Percentiles rank a stretch among this genome's conserved stretches.
phyloP scores from a whole-genome alignment of 495 filamentous ascomycete species.

The Paragyromitra xinjiangensis region DNA sequence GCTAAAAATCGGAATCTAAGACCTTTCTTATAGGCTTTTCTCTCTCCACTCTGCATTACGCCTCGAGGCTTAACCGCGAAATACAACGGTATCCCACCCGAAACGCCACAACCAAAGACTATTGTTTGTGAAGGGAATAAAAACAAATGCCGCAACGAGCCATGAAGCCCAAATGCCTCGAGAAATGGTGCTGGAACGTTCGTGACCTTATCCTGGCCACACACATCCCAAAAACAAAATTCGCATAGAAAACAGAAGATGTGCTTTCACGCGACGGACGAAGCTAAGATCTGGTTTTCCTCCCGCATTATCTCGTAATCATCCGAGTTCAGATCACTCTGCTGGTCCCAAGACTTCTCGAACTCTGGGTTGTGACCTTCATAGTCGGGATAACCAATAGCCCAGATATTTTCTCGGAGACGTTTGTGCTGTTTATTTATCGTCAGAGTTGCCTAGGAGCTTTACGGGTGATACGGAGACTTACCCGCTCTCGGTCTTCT shows the following conservation, averaged over 20 bases:
- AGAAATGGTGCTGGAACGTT: background rate
- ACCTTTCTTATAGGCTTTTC: too few relatives aligned
- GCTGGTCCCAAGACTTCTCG: slow-evolving; percentile 79
- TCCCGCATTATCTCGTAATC: slow-evolving; percentile 77
- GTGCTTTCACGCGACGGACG: slow-evolving; percentile 42
- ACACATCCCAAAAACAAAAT: slow-evolving; percentile 8
- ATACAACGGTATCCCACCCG: slow-evolving; percentile 22
- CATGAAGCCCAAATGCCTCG: slow-evolving; percentile 25
- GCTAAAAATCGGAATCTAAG: too few relatives aligned
- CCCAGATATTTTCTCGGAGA: slow-evolving; percentile 88
- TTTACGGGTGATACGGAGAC: background rate
- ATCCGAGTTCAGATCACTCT: slow-evolving; percentile 82
- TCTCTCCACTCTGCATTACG: too few relatives aligned
- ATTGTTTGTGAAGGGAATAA: slow-evolving; percentile 9
- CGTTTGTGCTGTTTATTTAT: slow-evolving; percentile 72
- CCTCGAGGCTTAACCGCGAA: too few relatives aligned
- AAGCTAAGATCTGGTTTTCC: slow-evolving; percentile 65
- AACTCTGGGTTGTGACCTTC: slow-evolving; percentile 70
- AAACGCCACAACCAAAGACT: slow-evolving; percentile 32
- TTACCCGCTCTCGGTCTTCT: slow-evolving; percentile 83
- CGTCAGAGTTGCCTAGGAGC: background rate
- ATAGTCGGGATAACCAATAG: slow-evolving; percentile 64
- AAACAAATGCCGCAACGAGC: background rate
- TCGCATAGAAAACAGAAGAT: background rate
- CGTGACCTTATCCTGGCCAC: background rate